phyloP scores from a whole-genome alignment of 306 rosid species.

The Lablab purpureus region DNA sequence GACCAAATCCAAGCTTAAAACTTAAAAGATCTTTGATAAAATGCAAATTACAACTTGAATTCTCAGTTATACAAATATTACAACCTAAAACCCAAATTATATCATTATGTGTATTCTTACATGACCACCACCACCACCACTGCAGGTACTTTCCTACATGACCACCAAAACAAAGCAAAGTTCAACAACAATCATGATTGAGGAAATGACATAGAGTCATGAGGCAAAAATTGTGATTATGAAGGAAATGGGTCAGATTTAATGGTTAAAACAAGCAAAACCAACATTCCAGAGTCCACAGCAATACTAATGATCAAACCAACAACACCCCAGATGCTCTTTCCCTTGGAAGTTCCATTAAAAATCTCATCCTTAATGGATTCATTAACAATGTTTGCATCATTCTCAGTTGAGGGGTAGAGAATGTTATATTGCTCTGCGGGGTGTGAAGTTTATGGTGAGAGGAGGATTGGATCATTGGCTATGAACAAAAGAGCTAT shows the following conservation, averaged over 20 bases:
- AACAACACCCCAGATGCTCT: slow-evolving; percentile 70
- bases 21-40: too few species aligned
- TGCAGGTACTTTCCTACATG: slow-evolving; percentile 67
- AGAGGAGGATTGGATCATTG: slow-evolving; percentile 13
- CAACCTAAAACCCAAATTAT: too few species aligned
- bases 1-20: too few species aligned
- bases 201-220: slow-evolving; percentile 67
- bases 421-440: background rate
- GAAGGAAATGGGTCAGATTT: slow-evolving; percentile 68
- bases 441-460: background rate
- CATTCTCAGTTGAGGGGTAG: slow-evolving; percentile 20
- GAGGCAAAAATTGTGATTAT: slow-evolving; percentile 56
- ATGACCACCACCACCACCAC: too few species aligned
- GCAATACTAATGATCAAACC: slow-evolving; percentile 63
- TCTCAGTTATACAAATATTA: too few species aligned
- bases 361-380: slow-evolving; percentile 3
- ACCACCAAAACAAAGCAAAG: slow-evolving; percentile 64
- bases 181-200: slow-evolving; percentile 63
- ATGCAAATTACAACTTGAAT: too few species aligned
- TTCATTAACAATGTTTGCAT: background rate
- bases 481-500: background rate
- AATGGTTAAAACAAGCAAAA: slow-evolving; percentile 57
- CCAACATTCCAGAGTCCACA: slow-evolving; percentile 69
- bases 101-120: too few species aligned
- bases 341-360: slow-evolving; percentile 24